Evolutionary conservation across 768 basidiomycete genomes (phyloP), one percentile per base, ranked within the genome.

Genomic region (Solioccasus polychromus): DNA sequence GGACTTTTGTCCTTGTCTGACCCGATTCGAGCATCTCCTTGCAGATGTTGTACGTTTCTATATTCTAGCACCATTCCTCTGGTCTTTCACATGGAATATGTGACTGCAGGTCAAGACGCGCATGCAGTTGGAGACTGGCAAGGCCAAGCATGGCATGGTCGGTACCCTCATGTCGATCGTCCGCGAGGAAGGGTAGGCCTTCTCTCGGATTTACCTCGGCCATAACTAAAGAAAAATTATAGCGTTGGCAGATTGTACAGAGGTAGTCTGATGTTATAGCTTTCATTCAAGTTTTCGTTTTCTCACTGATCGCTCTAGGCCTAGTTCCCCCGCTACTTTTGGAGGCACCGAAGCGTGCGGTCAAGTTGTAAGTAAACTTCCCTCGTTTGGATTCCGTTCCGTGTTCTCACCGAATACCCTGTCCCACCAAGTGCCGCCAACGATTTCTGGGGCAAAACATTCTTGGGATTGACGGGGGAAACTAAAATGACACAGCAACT

Each of bases 291-390:
- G n/a, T n/a, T n/a, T n/a, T n/a, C n/a, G 7, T 23, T 22, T 35
- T 35, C 14, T 49, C 23, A 39, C 37, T 9, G 22, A 18, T 11
- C 19, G 22, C 35, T 37, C 25, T 17, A 88, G 86, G 95, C 55
- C 82, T 99, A 48, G 85, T 93, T n/a, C 92, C 96, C 9, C 96
- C 96, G 15, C 68, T 99, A 9, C 79, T 98, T 59, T 72, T 99
- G 35, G 96, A 99, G 68, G 96, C 96, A 14, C 96, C 96, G 2
- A 99, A 99, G 72, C 85, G 96, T 69, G 96, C 96, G 14, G 89
- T 93, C 38, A 99, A 98, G 78, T 90, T 89, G 87, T 88, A 53
- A 51, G 82, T 71, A 18, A 25, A 19, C 18, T 40, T 28, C 29
- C 15, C n/a, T 15, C 4, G 26, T 37, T 31, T 7, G 9, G 10